A percentile compares a stretch with the other conserved stretches of the same genome.
phyloP scores from a whole-genome alignment of 169 alveolate species.

The Perkinsus olseni region DNA sequence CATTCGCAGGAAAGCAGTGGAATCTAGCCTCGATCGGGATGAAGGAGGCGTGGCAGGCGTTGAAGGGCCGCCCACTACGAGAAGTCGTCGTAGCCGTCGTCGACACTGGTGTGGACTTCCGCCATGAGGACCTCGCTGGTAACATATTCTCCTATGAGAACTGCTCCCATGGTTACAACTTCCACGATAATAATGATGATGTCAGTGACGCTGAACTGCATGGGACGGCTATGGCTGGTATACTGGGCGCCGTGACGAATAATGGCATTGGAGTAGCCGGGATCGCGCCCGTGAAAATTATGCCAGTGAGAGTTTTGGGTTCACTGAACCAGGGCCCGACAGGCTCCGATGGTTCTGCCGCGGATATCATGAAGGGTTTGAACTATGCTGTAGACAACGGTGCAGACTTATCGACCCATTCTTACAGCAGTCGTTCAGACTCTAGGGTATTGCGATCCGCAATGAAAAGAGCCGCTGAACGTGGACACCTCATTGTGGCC shows the following conservation, averaged over 20 bases:
- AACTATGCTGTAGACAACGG: not conserved
- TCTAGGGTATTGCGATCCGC: not conserved
- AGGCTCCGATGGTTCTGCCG: not conserved
- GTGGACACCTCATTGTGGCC: not conserved
- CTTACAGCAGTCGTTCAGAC: not conserved
- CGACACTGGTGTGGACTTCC: not conserved
- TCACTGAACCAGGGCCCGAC: no score
- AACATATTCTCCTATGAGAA: not conserved
- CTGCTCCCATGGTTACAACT: not conserved
- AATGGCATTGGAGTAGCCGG: not conserved
- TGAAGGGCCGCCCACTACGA: no score
- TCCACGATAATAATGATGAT: not conserved
- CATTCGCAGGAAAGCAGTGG: no score
- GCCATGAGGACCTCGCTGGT: not conserved
- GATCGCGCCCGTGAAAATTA: not conserved
- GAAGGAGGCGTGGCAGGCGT: no score
- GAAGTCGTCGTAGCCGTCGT: not conserved
- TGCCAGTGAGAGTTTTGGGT: not conserved
- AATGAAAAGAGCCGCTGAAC: not conserved
- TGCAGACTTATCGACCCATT: not conserved
- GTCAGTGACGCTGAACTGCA: not conserved
- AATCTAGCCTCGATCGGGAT: no score
- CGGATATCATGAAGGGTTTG: not conserved
- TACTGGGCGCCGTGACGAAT: not conserved
- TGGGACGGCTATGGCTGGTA: not conserved